phyloP scores from a whole-genome alignment of 805 yeast species.

The Diddensiella transvaalensis region DNA sequence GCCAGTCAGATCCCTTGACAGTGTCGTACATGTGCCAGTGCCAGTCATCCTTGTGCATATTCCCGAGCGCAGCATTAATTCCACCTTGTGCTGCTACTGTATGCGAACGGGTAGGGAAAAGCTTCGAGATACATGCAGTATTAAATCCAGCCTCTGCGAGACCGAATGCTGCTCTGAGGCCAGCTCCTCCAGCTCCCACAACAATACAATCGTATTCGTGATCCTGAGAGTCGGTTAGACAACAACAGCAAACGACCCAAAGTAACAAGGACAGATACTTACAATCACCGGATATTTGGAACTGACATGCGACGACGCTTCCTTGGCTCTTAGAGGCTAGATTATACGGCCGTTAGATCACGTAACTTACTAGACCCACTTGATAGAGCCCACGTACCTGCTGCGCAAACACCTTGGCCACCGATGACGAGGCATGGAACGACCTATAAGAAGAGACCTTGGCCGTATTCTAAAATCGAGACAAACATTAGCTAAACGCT shows the following conservation, averaged over 20 bases:
- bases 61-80: conserved; percentile 97
- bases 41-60: conserved; percentile 98
- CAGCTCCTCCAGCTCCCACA: conserved; percentile 99
- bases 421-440: conserved; percentile 32
- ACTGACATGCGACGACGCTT: conserved; percentile 52
- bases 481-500: not conserved
- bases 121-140: conserved; percentile 94
- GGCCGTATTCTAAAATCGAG: conserved; percentile 4
- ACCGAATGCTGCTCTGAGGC: conserved; percentile 97
- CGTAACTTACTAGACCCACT: not conserved
- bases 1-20: conserved; percentile 98
- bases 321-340: conserved; percentile 37
- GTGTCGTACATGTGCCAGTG: conserved; percentile 99
- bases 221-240: conserved; percentile 39
- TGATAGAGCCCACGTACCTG: conserved; percentile 23
- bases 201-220: conserved; percentile 98
- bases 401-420: conserved; percentile 33
- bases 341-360: not conserved
- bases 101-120: conserved; percentile 97
- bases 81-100: conserved; percentile 99
- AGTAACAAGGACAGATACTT: not conserved
- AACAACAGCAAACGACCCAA: not conserved
- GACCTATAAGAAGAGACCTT: conserved; percentile 15
- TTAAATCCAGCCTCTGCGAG: conserved; percentile 95
- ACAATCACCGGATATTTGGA: conserved; percentile 77